phyloP scores from a whole-genome alignment of 805 yeast species.

The Saccharomyces kudriavzevii region DNA sequence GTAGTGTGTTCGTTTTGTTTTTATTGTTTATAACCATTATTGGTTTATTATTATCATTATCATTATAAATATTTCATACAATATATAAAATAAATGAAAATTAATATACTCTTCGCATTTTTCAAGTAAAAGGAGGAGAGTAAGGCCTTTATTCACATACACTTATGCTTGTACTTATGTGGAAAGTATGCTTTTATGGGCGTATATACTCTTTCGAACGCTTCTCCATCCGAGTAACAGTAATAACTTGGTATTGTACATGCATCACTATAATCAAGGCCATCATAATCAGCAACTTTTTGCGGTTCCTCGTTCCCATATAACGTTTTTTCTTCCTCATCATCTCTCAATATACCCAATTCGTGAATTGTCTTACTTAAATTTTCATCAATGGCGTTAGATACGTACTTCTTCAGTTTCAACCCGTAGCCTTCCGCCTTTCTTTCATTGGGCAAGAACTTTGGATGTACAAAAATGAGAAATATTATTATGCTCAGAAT shows the following conservation, averaged over 20 bases:
- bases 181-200: background rate
- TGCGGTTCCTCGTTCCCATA: background rate
- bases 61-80: background rate
- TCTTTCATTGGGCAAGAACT: background rate
- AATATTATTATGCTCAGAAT: slow-evolving; percentile 7
- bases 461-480: background rate
- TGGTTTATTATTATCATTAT: background rate
- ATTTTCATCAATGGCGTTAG: background rate
- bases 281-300: background rate
- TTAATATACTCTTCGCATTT: background rate
- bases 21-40: background rate
- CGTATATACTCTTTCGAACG: background rate
- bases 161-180: background rate
- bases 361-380: background rate
- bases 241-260: background rate
- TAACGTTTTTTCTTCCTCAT: background rate
- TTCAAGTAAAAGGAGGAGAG: background rate
- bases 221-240: background rate
- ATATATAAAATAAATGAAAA: background rate
- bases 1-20: background rate
- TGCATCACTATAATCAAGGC: background rate
- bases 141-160: background rate
- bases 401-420: background rate
- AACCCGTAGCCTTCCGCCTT: background rate
- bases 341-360: background rate